Conservation (phyloP, 805 yeast species). For the Naumovozyma dairenensis region DNA sequence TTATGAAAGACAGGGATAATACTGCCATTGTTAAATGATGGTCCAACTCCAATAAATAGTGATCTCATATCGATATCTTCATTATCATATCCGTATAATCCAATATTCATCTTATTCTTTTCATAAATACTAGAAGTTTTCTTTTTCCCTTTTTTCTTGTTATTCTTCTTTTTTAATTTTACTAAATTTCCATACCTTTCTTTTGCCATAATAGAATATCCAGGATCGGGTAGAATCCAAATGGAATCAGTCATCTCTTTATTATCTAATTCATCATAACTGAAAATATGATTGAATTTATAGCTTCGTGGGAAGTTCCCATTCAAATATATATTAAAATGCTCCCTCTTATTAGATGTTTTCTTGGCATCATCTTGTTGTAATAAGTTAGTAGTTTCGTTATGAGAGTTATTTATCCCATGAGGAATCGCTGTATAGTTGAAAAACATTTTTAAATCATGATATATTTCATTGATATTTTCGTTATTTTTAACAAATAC, state of each 20-base stretch:
- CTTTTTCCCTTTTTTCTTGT: slow-evolving; percentile 9
- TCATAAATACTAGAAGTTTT: slow-evolving; percentile 10
- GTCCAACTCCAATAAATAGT: slow-evolving; percentile 70
- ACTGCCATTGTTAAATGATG: slow-evolving; percentile 41
- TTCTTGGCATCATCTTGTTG: too few relatives aligned
- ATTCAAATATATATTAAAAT: slow-evolving; percentile 35
- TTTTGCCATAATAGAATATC: slow-evolving; percentile 62
- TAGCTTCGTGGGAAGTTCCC: slow-evolving; percentile 42
- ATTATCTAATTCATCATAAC: slow-evolving; percentile 25
- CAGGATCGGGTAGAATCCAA: slow-evolving; percentile 77
- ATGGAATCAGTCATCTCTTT: slow-evolving; percentile 68
- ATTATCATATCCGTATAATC: slow-evolving; percentile 81
- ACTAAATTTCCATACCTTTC: slow-evolving; percentile 33
- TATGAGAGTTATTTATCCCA: neutral
- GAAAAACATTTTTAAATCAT: slow-evolving; percentile 32
- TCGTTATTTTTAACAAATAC: slow-evolving; percentile 4
- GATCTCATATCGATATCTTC: slow-evolving; percentile 76
- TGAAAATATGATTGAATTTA: slow-evolving; percentile 20
- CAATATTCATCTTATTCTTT: slow-evolving; percentile 22
- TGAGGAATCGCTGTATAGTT: slow-evolving; percentile 11
- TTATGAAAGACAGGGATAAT: slow-evolving; percentile 50
- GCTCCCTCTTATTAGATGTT: neutral
- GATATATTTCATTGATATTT: slow-evolving; percentile 32
- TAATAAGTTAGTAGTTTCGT: neutral
- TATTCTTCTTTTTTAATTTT: slow-evolving; percentile 22